Evolutionary conservation across 2,329 filamentous ascomycete species (phyloP), one percentile per base, ranked within the genome.

Genomic region (Colletotrichum lindemuthianum): DNA sequence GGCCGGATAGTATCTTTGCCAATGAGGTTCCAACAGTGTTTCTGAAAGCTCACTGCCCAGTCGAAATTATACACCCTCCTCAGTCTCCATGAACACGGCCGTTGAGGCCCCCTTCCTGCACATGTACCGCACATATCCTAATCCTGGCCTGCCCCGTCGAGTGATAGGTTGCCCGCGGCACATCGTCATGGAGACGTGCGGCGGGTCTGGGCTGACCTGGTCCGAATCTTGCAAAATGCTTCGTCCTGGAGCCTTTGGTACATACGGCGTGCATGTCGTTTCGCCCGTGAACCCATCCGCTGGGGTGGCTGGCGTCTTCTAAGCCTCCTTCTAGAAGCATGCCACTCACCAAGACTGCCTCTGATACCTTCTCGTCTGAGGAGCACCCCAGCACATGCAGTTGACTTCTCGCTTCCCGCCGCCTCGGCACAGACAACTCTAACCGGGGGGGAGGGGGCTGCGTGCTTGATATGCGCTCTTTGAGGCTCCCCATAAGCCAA

Each of bases 271-370:
- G 59, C 59, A 59, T 59, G 53, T 48, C 16, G 52, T 45, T 47
- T 24, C 24, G 40, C 53, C n/a, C 63, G 44, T 59, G 53, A 50
- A 58, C 50, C 53, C 60, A 58, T 66, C 44, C 32, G 53, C 16
- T 33, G 39, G 24, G 40, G 63, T 66, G 63, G 63, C 63, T 66
- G 59, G 59, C 59, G 54, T 12, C 24, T 66, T 63, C 63, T 57
- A 66, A 66, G 63, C 63, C 63, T 40, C 63, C 16, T 59, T 66
- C 63, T 59, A 63, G 63, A 66, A 63, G 51, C 39, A 56, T 59
- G 39, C 44, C 48, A 61, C 59, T 66, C 63, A 66, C 48, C 59
- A 53, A 66, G 49, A 44, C 33, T 41, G 51, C 61, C 15, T 45
- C 59, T 61, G 40, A 51, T 16, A 57, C n/a, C 32, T 63, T 39